phyloP scores from a whole-genome alignment of 1,139 yeast species.

The Sugiyamaella pinicola region DNA sequence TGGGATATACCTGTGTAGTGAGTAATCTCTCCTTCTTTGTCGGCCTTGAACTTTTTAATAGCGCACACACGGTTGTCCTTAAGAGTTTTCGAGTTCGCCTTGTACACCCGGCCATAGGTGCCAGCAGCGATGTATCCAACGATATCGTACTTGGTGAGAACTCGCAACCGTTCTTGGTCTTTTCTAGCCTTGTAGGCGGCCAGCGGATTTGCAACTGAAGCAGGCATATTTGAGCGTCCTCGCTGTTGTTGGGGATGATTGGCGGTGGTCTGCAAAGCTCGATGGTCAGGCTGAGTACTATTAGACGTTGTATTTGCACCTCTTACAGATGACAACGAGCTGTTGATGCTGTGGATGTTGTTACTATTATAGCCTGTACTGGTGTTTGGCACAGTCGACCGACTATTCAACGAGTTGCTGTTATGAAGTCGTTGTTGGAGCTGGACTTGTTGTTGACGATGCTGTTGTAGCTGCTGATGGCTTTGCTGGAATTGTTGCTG shows the following conservation, averaged over 20 bases:
- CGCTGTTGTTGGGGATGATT: not conserved
- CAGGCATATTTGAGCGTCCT: constrained; percentile 25
- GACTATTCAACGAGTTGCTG: not conserved
- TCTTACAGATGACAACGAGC: not conserved
- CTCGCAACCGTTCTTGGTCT: constrained; percentile 69
- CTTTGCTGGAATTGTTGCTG: not conserved
- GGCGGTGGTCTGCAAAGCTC: not conserved
- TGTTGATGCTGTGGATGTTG: not conserved
- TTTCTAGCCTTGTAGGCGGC: constrained; percentile 53
- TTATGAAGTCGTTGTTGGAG: not conserved
- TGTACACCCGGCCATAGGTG: constrained; percentile 93
- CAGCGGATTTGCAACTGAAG: constrained; percentile 40
- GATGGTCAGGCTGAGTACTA: not conserved
- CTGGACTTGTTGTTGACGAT: not conserved
- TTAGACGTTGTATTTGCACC: not conserved
- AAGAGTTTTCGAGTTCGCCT: constrained; percentile 57
- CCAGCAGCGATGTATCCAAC: constrained; percentile 98
- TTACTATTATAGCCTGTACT: no score
- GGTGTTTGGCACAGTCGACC: not conserved
- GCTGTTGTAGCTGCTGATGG: not conserved
- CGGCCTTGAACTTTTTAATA: constrained; percentile 94
- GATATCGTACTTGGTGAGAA: constrained; percentile 78
- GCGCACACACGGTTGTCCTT: constrained; percentile 49
- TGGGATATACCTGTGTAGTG: constrained; percentile 96
- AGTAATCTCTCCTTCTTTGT: constrained; percentile 84